Evolutionary conservation across 1,284 basidiomycete genomes (phyloP).

Genomic region (Pseudozyma pruni): DNA sequence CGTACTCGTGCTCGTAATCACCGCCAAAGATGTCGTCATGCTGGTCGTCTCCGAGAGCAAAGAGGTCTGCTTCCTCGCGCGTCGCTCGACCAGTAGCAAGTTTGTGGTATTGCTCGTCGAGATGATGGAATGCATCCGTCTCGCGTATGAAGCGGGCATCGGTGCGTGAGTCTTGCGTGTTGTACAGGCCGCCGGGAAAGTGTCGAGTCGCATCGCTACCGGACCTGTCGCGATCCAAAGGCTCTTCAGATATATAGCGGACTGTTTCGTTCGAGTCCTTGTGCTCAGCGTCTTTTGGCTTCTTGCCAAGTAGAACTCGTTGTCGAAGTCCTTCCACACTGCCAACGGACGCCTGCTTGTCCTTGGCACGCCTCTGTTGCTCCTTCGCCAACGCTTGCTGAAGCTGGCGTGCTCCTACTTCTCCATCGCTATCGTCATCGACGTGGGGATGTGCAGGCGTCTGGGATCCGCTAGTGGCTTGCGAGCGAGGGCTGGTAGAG

Average conservation of each 20-base stretch:
- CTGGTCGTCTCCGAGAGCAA: neutral
- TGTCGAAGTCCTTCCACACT: conserved; percentile 21
- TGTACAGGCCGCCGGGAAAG: conserved; percentile 42
- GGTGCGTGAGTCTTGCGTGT: conserved; percentile 2
- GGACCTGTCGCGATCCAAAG: conserved; percentile 3
- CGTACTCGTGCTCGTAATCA: conserved; percentile 13
- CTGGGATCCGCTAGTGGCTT: conserved; percentile 18
- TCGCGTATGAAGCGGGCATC: conserved; percentile 3
- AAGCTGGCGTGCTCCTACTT: conserved; percentile 9
- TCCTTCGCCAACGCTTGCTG: conserved; percentile 21
- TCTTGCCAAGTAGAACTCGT: conserved; percentile 13
- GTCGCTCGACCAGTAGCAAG: no score
- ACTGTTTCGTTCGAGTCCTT: neutral
- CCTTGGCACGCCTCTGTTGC: conserved; percentile 9
- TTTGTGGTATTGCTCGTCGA: neutral
- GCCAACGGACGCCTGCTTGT: conserved; percentile 15
- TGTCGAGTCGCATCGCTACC: conserved; percentile 22
- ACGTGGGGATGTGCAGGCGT: neutral
- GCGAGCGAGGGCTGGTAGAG: conserved; percentile 1
- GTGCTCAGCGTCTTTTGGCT: conserved; percentile 1
- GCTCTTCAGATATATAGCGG: conserved; percentile 9
- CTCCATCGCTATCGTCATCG: neutral
- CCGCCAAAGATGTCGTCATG: conserved; percentile 8
- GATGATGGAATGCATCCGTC: neutral
- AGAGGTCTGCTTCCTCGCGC: conserved; percentile 1